These are phyloP conservation scores for Eucalyptus curtisii DNA, from an alignment of 345 rosid species.

Conservation along the genomic window DNA sequence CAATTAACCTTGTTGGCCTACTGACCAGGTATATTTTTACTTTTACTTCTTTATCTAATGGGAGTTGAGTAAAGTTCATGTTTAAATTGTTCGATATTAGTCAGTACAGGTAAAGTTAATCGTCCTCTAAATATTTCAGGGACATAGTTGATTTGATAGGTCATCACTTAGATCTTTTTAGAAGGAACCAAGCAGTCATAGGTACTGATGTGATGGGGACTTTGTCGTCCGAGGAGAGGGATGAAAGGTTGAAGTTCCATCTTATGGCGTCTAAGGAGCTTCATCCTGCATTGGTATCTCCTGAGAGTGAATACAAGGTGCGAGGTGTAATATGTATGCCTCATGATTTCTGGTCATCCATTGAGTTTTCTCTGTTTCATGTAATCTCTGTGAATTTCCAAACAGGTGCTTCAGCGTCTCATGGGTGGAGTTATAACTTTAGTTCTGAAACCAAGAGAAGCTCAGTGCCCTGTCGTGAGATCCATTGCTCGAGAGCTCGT, in stretches of 20 bases:
- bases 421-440: constrained; percentile 79
- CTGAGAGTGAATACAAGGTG: constrained; percentile 99
- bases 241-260: constrained; percentile 86
- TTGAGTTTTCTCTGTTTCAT: background rate
- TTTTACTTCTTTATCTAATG: background rate
- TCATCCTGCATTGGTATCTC: constrained; percentile 81
- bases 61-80: background rate
- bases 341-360: background rate
- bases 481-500: constrained; percentile 90
- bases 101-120: background rate
- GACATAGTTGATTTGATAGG: constrained; percentile 88
- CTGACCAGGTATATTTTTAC: constrained; percentile 47
- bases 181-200: constrained; percentile 84
- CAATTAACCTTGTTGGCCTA: constrained; percentile 73
- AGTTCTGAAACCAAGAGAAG: constrained; percentile 82
- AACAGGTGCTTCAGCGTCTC: constrained; percentile 73
- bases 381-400: background rate
- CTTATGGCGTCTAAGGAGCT: constrained; percentile 83
- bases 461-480: constrained; percentile 85
- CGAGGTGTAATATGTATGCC: constrained; percentile 24
- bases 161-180: constrained; percentile 81
- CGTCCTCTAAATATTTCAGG: constrained; percentile 38
- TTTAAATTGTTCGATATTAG: background rate
- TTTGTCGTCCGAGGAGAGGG: constrained; percentile 82
- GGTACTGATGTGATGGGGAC: constrained; percentile 88